Evolutionary conservation across 805 yeast species (phyloP), one percentile per base, ranked within the genome.

Genomic region (Isabelozyma rhagii): DNA sequence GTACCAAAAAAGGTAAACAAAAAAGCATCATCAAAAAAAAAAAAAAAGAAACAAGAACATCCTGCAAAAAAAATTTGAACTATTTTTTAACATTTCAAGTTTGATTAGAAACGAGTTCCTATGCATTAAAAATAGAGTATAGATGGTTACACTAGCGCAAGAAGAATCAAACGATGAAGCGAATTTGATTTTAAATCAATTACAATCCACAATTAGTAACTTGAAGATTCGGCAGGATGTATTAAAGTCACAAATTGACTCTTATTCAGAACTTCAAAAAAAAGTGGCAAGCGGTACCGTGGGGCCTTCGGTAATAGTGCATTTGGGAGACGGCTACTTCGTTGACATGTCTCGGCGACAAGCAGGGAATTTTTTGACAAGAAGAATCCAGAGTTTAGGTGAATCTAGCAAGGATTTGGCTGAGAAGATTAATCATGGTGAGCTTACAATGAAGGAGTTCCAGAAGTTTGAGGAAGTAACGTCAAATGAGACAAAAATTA

Each of bases 351-450:
- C 59, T 1, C 57, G 57, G 1, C 38, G 29, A 1, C 67, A 66
- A 7, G 78, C 80, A 0, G 49, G 48, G 1, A 51, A 49, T 3
- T 68, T 64, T 36, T 55, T 61, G 45, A 58, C 52, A 28, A 57
- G 69, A 38, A 64, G 71, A 47, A 44, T 71, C 5, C 56, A 51
- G 11, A 53, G 55, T 10, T 45, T 78, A 18, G 60, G 62, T 2
- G 64, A 64, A n/a, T 77, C 80, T 1, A 66, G 78, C 3, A 55
- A 53, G 8, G 77, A 77, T 48, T 72, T 80, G 45, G 60, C 65
- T 6, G 45, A 28, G 1, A 75, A 74, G 48, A 66, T 79, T 4
- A 53, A 62, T 28, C 78, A 75, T 34, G 80, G 80, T 3, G 50
- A 66, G 7, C 56, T 49, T 14, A 65, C 74, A 0, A 28, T 55